phyloP scores from a whole-genome alignment of 2,329 filamentous ascomycete genomes.

The Colletotrichum sp. region DNA sequence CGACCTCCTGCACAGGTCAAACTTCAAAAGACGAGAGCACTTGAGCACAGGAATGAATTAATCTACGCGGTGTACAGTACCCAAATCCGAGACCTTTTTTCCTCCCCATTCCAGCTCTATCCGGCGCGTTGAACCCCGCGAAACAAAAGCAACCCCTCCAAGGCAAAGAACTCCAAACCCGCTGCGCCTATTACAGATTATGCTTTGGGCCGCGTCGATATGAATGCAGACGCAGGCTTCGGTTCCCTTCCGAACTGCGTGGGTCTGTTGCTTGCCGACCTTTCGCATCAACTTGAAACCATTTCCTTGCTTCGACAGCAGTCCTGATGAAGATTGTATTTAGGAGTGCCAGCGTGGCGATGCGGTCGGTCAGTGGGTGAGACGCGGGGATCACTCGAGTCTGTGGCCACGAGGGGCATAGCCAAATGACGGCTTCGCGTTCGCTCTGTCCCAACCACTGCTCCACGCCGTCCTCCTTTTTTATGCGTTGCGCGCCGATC shows the following conservation, averaged over 20 bases:
- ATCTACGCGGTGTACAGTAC: constrained; percentile 15
- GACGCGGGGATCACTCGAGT: neutral
- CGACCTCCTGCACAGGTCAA: neutral
- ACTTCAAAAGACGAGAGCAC: neutral
- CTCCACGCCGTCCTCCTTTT: neutral
- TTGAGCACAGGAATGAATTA: neutral
- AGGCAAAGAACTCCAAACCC: neutral
- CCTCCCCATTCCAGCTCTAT: neutral
- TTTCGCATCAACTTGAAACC: constrained; percentile 1
- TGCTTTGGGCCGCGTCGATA: neutral
- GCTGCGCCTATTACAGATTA: constrained; percentile 1
- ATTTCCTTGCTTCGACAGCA: neutral
- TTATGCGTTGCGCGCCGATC: neutral
- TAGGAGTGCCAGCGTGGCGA: neutral
- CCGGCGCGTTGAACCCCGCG: neutral
- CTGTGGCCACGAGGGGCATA: neutral
- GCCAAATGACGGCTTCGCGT: neutral
- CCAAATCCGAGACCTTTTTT: neutral
- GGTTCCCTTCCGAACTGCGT: neutral
- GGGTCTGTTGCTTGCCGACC: neutral
- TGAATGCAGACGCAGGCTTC: neutral
- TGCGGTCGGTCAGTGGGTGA: neutral
- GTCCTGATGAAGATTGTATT: neutral
- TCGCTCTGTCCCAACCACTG: neutral
- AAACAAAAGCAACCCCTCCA: neutral